These are phyloP conservation scores for Calocybe gambosa DNA, from an alignment of 1,284 basidiomycete species.

Conservation along the genomic window DNA sequence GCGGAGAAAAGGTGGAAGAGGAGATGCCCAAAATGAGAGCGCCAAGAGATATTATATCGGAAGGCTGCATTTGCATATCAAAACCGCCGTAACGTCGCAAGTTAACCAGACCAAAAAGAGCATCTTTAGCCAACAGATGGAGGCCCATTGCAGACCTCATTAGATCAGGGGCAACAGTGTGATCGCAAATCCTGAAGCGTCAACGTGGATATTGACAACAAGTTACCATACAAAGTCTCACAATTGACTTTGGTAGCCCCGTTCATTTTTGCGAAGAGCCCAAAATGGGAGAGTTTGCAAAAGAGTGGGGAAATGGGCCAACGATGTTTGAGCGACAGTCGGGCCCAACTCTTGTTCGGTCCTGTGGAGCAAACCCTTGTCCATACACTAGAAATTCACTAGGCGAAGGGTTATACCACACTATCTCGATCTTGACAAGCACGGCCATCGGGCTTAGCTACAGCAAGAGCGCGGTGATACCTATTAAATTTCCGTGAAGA, in stretches of 20 bases:
- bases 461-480: background rate
- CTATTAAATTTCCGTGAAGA: background rate
- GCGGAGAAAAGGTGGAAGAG: slow-evolving; percentile 1
- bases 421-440: background rate
- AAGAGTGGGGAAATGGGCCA: background rate
- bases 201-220: background rate
- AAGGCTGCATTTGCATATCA: background rate
- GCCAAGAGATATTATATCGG: slow-evolving; percentile 1
- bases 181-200: background rate
- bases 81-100: background rate
- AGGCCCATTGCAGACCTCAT: background rate
- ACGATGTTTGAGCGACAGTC: background rate
- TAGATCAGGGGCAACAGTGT: background rate
- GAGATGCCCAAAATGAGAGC: background rate
- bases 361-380: background rate
- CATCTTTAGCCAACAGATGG: background rate
- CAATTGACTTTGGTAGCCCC: background rate
- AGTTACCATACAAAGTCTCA: background rate
- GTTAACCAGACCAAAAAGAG: background rate
- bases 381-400: too few species aligned
- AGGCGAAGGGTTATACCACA: too few species aligned
- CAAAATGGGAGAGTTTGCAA: background rate
- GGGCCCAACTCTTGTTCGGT: background rate
- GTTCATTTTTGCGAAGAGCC: background rate
- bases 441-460: background rate